Conservation (phyloP, 495 filamentous ascomycete genomes). For the Penicillium mononematosum region DNA sequence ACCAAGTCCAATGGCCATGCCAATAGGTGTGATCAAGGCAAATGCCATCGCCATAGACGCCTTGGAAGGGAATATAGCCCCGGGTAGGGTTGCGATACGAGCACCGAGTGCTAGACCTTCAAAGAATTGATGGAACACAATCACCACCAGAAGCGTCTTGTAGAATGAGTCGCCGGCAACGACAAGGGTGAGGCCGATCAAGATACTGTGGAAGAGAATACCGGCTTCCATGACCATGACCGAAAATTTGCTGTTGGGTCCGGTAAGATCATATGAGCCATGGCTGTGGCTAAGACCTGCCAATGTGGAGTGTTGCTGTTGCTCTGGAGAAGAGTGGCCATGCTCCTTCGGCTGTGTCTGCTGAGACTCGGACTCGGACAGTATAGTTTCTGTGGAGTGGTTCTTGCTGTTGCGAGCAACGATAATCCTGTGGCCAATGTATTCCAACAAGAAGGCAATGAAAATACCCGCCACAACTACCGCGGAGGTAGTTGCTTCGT, state of each 20-base stretch:
- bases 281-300: slow-evolving; percentile 34
- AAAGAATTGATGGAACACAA: slow-evolving; percentile 66
- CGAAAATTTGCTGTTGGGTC: slow-evolving; percentile 51
- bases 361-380: slow-evolving; percentile 2
- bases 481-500: slow-evolving; percentile 60
- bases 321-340: background rate
- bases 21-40: slow-evolving; percentile 44
- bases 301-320: slow-evolving; percentile 16
- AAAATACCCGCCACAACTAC: slow-evolving; percentile 66
- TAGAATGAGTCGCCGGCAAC: slow-evolving; percentile 52
- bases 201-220: slow-evolving; percentile 69
- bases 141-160: slow-evolving; percentile 69
- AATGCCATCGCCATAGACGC: slow-evolving; percentile 38
- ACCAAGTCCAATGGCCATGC: slow-evolving; percentile 48
- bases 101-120: slow-evolving; percentile 74
- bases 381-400: background rate
- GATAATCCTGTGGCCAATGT: slow-evolving; percentile 52
- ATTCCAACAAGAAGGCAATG: slow-evolving; percentile 61
- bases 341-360: slow-evolving; percentile 8
- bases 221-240: slow-evolving; percentile 66
- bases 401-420: slow-evolving; percentile 20
- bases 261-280: slow-evolving; percentile 26
- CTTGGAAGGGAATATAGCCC: slow-evolving; percentile 35
- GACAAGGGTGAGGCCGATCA: slow-evolving; percentile 39
- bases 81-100: slow-evolving; percentile 70